Evolutionary conservation across 2,329 filamentous ascomycete genomes (phyloP), one percentile per base, ranked within the genome.

Genomic region (Ophioceras dolichostomum): DNA sequence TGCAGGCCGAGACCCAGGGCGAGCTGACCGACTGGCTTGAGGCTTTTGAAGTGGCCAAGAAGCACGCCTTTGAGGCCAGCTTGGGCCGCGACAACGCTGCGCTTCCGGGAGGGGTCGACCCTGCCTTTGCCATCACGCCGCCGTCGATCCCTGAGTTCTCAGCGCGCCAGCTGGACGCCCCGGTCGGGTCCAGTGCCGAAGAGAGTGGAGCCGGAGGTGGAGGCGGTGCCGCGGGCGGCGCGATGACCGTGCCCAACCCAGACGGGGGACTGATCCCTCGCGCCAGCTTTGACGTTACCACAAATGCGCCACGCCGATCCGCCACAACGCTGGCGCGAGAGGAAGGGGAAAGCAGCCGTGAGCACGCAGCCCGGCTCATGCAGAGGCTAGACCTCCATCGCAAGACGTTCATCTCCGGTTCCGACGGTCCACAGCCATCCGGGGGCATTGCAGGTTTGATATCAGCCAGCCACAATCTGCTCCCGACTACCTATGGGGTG

Each of bases 21-120:
- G 85, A 96, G 53, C 71, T 98, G n/a, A 87, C 83, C 41, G 84
- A 94, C 49, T 98, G 91, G 91, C 77, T 98, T 39, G 77, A 84
- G 45, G 79, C 89, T 0, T 95, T 98, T 49, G 89, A 98, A 48
- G 76, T 88, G 13, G 88, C 89, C 37, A 98, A 98, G 61, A 85
- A 88, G 48, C 86, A 82, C 53, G 89, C 89, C 0, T 74, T 98
- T 34, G 85, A 96, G 53, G 80, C 70, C 13, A 80, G 67, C 49
- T 71, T 76, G 45, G 67, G 65, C 22, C 62, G 68, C 36, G 67
- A 67, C 34, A 64, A 55, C 39, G 60, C 57, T 17, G 55, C 62
- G 3, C 52, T 70, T 4, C 59, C 65, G 5, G 67, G 69, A 18
- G 64, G 65, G 18, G 51, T 69, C 33, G 79, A 81, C 49, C 77